Percentiles rank a stretch among this genome's conserved stretches.
These are phyloP conservation scores for Nevesoporus exiguus DNA, from an alignment of 768 basidiomycete genomes.

Conservation along the genomic window DNA sequence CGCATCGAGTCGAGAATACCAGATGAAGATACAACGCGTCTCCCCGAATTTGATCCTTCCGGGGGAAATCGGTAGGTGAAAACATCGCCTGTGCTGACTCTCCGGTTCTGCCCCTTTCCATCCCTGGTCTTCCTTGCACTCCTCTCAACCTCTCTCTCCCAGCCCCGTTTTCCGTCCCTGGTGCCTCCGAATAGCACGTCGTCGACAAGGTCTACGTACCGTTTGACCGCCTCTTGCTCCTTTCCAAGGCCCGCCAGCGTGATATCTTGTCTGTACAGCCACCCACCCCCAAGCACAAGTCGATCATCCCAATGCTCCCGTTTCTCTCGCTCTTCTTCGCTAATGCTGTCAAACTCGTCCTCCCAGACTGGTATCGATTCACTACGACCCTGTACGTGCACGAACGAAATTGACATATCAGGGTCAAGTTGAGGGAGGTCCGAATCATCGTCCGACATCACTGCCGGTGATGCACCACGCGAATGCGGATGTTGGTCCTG, in stretches of 20 bases:
- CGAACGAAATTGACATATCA: conserved; percentile 63
- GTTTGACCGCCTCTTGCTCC: conserved; percentile 54
- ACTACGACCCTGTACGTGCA: conserved; percentile 63
- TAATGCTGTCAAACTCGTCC: conserved; percentile 55
- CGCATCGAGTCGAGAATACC: conserved; percentile 55
- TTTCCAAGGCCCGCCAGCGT: conserved; percentile 47
- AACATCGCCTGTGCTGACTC: conserved; percentile 30
- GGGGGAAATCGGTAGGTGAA: conserved; percentile 22
- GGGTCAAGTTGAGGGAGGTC: conserved; percentile 41
- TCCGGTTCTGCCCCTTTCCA: conserved; percentile 36
- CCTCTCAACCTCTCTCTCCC: conserved; percentile 46
- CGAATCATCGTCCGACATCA: conserved; percentile 38
- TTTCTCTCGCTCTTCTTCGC: conserved; percentile 51
- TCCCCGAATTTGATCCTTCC: conserved; percentile 25
- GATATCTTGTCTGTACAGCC: conserved; percentile 74
- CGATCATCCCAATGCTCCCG: conserved; percentile 78
- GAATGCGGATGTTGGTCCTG: conserved; percentile 36
- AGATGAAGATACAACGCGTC: conserved; percentile 54
- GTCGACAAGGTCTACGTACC: conserved; percentile 77
- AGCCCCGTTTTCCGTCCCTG: conserved; percentile 45
- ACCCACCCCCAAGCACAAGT: conserved; percentile 76
- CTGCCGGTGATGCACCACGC: conserved; percentile 42
- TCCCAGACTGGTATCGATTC: conserved; percentile 80
- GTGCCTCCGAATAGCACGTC: conserved; percentile 69
- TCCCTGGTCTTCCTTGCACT: conserved; percentile 42